phyloP scores from a whole-genome alignment of 371 early-diverging fungal genomes.

The Mucor lusitanicus region DNA sequence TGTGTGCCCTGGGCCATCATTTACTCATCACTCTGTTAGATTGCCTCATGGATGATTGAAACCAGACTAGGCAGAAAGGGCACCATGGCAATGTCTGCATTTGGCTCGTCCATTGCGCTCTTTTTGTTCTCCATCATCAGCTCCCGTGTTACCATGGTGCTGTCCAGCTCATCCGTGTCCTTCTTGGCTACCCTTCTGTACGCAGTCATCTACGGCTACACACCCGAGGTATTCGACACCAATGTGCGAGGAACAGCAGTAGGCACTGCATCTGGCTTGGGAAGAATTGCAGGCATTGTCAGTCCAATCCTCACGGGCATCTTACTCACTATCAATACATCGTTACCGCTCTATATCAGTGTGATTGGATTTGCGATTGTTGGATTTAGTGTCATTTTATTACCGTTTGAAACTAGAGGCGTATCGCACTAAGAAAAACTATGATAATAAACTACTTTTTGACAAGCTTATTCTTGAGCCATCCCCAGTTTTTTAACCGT shows the following conservation, averaged over 20 bases:
- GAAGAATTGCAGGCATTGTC: slow-evolving; percentile 75
- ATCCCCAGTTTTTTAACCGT: slow-evolving; percentile 12
- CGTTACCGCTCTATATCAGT: slow-evolving; percentile 72
- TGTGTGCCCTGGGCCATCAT: neutral
- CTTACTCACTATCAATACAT: slow-evolving; percentile 56
- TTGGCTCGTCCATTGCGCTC: slow-evolving; percentile 67
- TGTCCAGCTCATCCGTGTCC: slow-evolving; percentile 67
- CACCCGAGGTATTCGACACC: slow-evolving; percentile 88
- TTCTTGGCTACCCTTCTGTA: slow-evolving; percentile 79
- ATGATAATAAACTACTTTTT: neutral
- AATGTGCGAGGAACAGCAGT: slow-evolving; percentile 79
- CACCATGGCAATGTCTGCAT: slow-evolving; percentile 79
- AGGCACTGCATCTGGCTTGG: slow-evolving; percentile 78
- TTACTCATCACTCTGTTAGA: slow-evolving; percentile 20
- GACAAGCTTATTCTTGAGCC: slow-evolving; percentile 14
- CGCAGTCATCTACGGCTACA: slow-evolving; percentile 84
- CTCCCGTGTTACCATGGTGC: slow-evolving; percentile 56
- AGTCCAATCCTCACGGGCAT: slow-evolving; percentile 78
- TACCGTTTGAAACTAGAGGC: slow-evolving; percentile 75
- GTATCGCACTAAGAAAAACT: neutral
- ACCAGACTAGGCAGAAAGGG: slow-evolving; percentile 78
- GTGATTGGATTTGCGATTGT: slow-evolving; percentile 60
- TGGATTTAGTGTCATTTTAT: slow-evolving; percentile 60
- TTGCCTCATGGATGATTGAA: slow-evolving; percentile 77
- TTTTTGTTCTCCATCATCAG: slow-evolving; percentile 65